Conservation (phyloP, 352 stramenopile genomes). For the Aphanomyces euteiches region DNA sequence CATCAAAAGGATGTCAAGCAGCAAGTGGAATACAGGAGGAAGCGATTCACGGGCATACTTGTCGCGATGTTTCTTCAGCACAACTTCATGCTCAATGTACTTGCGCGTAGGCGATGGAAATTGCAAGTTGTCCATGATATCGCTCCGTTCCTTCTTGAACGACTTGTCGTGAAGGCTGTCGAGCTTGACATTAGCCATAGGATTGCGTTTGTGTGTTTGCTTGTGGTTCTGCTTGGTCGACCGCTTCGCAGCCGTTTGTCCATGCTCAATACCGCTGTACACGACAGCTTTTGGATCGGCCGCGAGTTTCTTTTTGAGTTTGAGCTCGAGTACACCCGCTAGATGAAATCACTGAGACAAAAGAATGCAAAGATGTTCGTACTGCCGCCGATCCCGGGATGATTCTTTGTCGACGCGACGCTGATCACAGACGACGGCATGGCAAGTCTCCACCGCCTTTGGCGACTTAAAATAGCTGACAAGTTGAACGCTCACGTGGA, state of each 20-base stretch:
- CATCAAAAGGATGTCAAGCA: background rate
- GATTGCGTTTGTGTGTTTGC: conserved; percentile 22
- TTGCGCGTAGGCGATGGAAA: conserved; percentile 28
- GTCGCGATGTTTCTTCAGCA: conserved; percentile 23
- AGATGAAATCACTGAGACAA: background rate
- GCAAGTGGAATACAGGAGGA: background rate
- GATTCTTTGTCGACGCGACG: conserved; percentile 27
- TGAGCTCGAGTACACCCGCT: conserved; percentile 29
- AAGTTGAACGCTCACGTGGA: too few relatives aligned
- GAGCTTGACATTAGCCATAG: conserved; percentile 19
- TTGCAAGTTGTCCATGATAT: conserved; percentile 28
- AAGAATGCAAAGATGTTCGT: background rate
- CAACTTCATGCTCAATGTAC: conserved; percentile 27
- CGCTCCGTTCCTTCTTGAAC: conserved; percentile 27
- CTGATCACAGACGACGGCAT: conserved; percentile 30
- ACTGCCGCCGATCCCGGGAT: conserved; percentile 27
- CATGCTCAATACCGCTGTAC: conserved; percentile 12
- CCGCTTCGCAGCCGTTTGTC: background rate
- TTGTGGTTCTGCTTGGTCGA: conserved; percentile 11
- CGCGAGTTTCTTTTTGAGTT: conserved; percentile 29
- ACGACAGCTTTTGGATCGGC: conserved; percentile 21
- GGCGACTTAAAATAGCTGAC: too few relatives aligned
- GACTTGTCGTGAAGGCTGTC: conserved; percentile 28
- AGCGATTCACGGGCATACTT: conserved; percentile 14
- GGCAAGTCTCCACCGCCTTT: background rate